A percentile compares a stretch with the other conserved stretches of the same genome.
phyloP scores from a whole-genome alignment of 805 yeast species.

The Saccharomycopsis selenospora region DNA sequence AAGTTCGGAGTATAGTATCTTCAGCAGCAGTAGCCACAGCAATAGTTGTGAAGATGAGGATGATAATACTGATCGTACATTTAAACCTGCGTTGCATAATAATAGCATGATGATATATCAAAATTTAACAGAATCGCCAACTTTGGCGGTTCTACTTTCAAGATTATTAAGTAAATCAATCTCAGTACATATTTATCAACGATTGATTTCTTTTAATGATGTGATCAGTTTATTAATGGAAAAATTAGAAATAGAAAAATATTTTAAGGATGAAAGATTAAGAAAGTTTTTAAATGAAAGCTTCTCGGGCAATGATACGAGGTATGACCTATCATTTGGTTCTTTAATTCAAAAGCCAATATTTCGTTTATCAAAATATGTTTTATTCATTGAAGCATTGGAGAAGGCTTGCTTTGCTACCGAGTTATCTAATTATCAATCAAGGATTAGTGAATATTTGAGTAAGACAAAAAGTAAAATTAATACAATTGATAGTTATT shows the following conservation, averaged over 20 bases:
- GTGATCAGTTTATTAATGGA: neutral
- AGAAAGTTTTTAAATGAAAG: neutral
- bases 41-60: no score
- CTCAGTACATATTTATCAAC: neutral
- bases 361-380: slow-evolving; percentile 42
- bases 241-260: neutral
- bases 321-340: neutral
- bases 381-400: slow-evolving; percentile 41
- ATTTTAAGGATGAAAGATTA: neutral
- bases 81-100: no score
- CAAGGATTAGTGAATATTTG: neutral
- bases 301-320: neutral
- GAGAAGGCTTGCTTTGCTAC: slow-evolving; percentile 20
- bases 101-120: neutral
- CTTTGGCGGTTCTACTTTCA: neutral
- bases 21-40: no score
- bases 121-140: neutral
- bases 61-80: no score
- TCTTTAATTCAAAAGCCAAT: slow-evolving; percentile 46
- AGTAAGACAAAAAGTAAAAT: neutral
- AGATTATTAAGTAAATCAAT: neutral
- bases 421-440: neutral
- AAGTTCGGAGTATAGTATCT: no score
- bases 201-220: neutral
- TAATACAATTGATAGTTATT: neutral